These are phyloP conservation scores for Phialocephala sp. DNA, from an alignment of 2,329 filamentous ascomycete genomes.

Conservation along the genomic window DNA sequence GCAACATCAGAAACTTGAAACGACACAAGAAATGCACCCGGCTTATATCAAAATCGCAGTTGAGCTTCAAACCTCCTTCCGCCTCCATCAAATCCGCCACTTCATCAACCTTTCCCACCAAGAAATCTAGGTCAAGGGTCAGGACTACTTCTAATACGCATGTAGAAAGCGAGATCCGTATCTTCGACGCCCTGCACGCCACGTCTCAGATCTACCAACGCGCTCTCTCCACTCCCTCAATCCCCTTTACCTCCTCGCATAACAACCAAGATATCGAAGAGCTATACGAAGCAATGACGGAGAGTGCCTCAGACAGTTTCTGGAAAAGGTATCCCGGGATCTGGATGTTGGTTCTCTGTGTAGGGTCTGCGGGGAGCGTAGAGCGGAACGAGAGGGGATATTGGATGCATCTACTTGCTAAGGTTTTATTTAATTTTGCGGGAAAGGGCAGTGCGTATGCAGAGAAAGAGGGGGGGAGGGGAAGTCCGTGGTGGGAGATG, in stretches of 20 bases:
- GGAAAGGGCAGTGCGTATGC: not conserved
- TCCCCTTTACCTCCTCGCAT: not conserved
- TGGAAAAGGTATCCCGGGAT: conserved; percentile 10
- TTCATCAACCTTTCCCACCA: too few relatives aligned
- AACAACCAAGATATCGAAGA: conserved; percentile 3
- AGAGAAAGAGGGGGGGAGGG: not conserved
- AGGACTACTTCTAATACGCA: too few relatives aligned
- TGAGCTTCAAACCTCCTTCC: not conserved
- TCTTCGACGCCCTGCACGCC: conserved; percentile 6
- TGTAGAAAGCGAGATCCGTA: not conserved
- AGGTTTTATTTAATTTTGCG: not conserved
- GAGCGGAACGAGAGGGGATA: not conserved
- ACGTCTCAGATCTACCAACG: conserved; percentile 11
- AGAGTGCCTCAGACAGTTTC: not conserved
- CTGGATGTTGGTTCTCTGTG: conserved; percentile 7
- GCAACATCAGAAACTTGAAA: not conserved
- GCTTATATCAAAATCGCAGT: not conserved
- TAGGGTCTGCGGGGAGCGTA: conserved; percentile 1
- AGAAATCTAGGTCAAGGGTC: too few relatives aligned
- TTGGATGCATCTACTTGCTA: conserved; percentile 14
- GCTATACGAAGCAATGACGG: conserved; percentile 3
- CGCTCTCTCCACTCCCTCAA: not conserved
- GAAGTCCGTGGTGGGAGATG: not conserved
- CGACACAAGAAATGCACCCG: not conserved
- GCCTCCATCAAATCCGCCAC: not conserved